Conservation (phyloP, 2,329 filamentous ascomycete species). For the Neofusicoccum sp. region DNA sequence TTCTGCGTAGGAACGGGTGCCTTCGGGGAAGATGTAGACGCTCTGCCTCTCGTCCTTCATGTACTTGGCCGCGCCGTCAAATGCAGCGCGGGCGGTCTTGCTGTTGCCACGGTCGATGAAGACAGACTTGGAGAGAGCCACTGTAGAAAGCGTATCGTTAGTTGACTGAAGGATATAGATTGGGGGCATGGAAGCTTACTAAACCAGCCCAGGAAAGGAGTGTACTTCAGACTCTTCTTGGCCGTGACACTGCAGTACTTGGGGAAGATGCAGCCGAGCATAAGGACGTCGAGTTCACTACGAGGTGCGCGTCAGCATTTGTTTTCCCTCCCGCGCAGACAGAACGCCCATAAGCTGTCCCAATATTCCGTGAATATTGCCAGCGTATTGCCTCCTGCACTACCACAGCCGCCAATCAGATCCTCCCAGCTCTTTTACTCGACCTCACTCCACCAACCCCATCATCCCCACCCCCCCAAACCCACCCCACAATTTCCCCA, state of each 20-base stretch:
- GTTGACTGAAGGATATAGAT: neutral
- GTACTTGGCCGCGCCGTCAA: constrained; percentile 78
- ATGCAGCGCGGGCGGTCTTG: constrained; percentile 79
- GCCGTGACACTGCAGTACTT: constrained; percentile 91
- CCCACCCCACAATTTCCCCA: constrained; percentile 12
- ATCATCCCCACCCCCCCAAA: neutral
- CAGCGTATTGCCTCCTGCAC: no score
- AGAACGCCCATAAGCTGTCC: neutral
- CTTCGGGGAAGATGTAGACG: constrained; percentile 89
- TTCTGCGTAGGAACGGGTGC: constrained; percentile 85
- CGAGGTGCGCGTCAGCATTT: constrained; percentile 24
- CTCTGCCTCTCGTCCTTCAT: constrained; percentile 69
- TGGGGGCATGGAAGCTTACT: constrained; percentile 47
- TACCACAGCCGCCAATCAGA: neutral
- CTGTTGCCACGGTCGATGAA: constrained; percentile 93
- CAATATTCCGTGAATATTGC: neutral
- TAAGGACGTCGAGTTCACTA: constrained; percentile 84
- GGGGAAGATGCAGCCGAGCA: constrained; percentile 88
- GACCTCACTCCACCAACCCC: neutral
- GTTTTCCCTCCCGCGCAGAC: neutral
- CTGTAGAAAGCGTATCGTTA: constrained; percentile 40
- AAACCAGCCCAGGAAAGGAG: constrained; percentile 93
- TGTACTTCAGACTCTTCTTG: constrained; percentile 77
- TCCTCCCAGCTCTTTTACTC: neutral
- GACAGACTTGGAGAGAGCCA: constrained; percentile 78